A percentile compares a stretch with the other conserved stretches of the same genome.
Conservation (phyloP, 129 eudicot species). For the Gnaphalium uliginosum region DNA sequence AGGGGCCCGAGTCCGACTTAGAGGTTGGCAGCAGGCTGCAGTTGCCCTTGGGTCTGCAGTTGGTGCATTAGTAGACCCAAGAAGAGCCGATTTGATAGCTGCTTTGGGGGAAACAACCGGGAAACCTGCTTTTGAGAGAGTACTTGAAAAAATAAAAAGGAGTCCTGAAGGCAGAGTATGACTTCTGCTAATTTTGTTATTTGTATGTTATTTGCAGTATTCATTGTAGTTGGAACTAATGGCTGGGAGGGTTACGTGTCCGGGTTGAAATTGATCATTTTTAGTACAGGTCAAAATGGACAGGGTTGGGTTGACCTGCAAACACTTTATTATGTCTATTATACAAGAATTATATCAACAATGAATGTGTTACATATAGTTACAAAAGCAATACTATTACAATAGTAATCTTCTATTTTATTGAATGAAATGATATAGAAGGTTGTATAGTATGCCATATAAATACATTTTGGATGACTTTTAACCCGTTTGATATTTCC, state of each 20-base stretch:
- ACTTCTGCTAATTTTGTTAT: constrained; percentile 3
- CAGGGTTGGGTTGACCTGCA: not conserved
- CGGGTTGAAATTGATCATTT: not conserved
- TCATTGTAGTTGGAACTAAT: constrained; percentile 1
- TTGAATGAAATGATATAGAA: not conserved
- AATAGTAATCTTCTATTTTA: not conserved
- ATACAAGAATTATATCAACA: not conserved
- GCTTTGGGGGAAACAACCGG: constrained; percentile 96
- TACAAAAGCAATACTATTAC: not conserved
- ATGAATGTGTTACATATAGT: not conserved
- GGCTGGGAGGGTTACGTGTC: not conserved
- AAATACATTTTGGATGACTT: not conserved
- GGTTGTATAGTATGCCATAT: not conserved
- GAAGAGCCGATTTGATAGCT: constrained; percentile 93
- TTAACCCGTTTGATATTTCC: not conserved
- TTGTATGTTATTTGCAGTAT: not conserved
- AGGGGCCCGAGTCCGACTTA: constrained; percentile 61
- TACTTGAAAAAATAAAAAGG: constrained; percentile 80
- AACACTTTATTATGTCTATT: not conserved
- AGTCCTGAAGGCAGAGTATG: constrained; percentile 86
- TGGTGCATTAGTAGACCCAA: constrained; percentile 85
- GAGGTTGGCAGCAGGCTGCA: constrained; percentile 93
- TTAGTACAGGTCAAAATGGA: not conserved
- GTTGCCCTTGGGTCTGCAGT: constrained; percentile 91
- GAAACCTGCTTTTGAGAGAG: constrained; percentile 79